These are phyloP conservation scores for Talaromyces sp. DNA, from an alignment of 2,329 filamentous ascomycete species.

Conservation along the genomic window DNA sequence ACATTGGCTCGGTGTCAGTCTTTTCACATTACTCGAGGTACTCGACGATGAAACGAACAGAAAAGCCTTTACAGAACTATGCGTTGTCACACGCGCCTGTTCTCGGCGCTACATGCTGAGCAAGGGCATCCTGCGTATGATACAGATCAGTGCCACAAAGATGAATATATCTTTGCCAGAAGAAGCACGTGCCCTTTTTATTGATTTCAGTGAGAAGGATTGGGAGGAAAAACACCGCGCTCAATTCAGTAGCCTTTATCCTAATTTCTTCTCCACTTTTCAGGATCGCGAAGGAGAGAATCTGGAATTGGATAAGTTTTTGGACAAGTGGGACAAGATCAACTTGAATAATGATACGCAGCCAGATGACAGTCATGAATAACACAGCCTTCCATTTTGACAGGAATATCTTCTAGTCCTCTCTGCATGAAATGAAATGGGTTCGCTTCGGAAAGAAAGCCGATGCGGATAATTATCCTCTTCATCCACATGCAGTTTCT, in stretches of 20 bases:
- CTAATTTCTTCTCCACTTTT: not conserved
- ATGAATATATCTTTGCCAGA: conserved; percentile 3
- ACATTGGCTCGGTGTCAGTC: not conserved
- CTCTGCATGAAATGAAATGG: not conserved
- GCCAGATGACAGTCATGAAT: not conserved
- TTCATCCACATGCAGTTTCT: not conserved
- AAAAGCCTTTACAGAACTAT: conserved; percentile 5
- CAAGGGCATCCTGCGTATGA: conserved; percentile 6
- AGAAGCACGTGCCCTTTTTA: conserved; percentile 2
- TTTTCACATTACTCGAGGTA: not conserved
- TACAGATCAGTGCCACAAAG: conserved; percentile 2
- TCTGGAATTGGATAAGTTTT: not conserved
- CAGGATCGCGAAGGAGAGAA: not conserved
- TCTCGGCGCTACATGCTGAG: not conserved
- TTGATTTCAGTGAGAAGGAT: conserved; percentile 5
- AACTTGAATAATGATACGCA: not conserved
- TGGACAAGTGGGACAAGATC: conserved; percentile 10
- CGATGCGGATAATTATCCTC: conserved; percentile 10
- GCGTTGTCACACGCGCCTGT: not conserved
- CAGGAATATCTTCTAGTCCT: not conserved
- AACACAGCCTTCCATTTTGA: too few species aligned
- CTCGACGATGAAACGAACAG: not conserved
- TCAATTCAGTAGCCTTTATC: conserved; percentile 1
- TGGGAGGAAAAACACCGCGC: not conserved
- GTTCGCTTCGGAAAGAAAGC: conserved; percentile 10